Base-by-base conservation (phyloP, 2,329 filamentous ascomycete species). In the Stenocarpella maydis region DNA sequence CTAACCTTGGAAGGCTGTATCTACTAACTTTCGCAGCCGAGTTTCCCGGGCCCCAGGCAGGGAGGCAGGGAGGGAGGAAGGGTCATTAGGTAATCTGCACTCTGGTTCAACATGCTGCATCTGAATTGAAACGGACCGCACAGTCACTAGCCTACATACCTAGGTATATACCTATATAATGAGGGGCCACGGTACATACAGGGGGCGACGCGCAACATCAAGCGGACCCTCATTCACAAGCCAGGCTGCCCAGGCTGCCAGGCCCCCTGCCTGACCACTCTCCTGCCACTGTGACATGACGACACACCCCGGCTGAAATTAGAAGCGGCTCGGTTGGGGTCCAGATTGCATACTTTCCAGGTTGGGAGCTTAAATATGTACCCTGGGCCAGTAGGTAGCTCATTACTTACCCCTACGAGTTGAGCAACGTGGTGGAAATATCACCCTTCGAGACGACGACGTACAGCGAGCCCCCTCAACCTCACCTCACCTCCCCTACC, bases 251-350 rank as follows among this genome's bases (percentile, higher is more conserved):
- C 4, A 8, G 31, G 58, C 58, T 43, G 50, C 21, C 45, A 19
- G 24, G 10, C 21, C 21, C 31, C 31, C 8, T 31, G 31, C 31
- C 31, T 31, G 31, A 31, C 31, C 31, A 31, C 31, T 31, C 31
- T 31, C 4, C 31, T 8, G 6, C 50, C 68, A 53, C 61, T 52
- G 64, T 49, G 55, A 43, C 43, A 65, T 70, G 69, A 70, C 69
- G 69, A 70, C 61, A 70, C 61, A 61, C 41, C 58, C 65, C 66
- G 47, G 65, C 69, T 47, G 69, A 70, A 65, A 70, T 70, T 70
- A 70, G 69, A 68, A 70, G 69, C 69, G 45, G 54, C 49, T 53
- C 65, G 55, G 50, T 66, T 66, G 49, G 21, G 39, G 39, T 37
- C 8, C 53, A 47, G 43, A 50, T 47, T 49, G 65, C 49, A 55